A percentile compares a stretch with the other conserved stretches of the same genome.
Evolutionary conservation across 164 flowering plant genomes (phyloP).

Genomic region (Annona cherimola): DNA sequence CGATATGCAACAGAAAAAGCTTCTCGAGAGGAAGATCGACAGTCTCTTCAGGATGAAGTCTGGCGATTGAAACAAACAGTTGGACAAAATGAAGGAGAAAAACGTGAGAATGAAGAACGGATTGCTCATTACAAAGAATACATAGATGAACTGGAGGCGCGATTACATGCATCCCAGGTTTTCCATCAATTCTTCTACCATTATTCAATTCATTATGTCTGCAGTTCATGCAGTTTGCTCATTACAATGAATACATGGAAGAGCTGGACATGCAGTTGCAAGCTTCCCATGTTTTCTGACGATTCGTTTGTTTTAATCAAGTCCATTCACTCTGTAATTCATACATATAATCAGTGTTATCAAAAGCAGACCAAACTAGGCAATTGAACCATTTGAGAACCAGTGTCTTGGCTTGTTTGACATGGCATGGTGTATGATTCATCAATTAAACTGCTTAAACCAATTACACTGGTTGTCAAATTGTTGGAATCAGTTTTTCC

Average conservation of each 20-base stretch:
- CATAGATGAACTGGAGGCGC: constrained; percentile 87
- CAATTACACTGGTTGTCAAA: too few relatives aligned
- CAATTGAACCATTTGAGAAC: too few relatives aligned
- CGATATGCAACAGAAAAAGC: constrained; percentile 85
- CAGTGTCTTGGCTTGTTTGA: too few relatives aligned
- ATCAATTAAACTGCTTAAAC: too few relatives aligned
- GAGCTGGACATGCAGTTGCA: constrained; percentile 86
- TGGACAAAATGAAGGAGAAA: constrained; percentile 89
- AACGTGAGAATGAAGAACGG: constrained; percentile 92
- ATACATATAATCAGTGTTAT: too few relatives aligned
- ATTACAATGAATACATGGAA: constrained; percentile 91
- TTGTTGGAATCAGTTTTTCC: too few relatives aligned
- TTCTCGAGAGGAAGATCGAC: constrained; percentile 73
- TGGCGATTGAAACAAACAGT: constrained; percentile 78
- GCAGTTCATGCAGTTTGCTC: constrained; percentile 27
- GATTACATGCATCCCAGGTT: constrained; percentile 89
- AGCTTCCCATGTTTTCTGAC: constrained; percentile 66
- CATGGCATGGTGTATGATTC: too few relatives aligned
- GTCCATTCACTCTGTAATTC: not conserved
- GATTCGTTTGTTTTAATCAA: not conserved
- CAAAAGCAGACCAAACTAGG: too few relatives aligned
- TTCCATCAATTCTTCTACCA: not conserved
- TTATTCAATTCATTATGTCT: not conserved
- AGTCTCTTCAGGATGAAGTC: constrained; percentile 92
- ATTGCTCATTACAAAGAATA: constrained; percentile 90